Conservation (phyloP, 208 protist genomes). For the Borovskyia barvae region DNA sequence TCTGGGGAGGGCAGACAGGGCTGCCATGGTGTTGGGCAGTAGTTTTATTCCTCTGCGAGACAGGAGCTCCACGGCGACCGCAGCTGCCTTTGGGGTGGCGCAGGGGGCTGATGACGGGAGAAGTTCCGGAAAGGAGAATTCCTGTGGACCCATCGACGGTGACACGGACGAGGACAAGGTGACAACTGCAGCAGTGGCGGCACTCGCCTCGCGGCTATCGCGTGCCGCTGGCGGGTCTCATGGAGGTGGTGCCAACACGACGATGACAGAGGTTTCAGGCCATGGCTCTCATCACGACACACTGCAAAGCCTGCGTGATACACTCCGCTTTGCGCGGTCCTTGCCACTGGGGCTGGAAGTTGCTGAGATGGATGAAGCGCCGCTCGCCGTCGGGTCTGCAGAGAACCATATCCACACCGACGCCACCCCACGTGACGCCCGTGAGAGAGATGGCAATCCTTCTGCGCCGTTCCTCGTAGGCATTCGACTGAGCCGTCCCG, state of each 20-base stretch:
- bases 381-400: too few relatives aligned
- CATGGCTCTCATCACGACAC: constrained; percentile 1
- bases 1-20: constrained; percentile 37
- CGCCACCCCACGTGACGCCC: too few relatives aligned
- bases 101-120: too few relatives aligned
- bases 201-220: constrained; percentile 5
- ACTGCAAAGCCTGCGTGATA: constrained; percentile 21
- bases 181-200: not conserved
- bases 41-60: too few relatives aligned
- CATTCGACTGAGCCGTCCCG: too few relatives aligned
- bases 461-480: too few relatives aligned
- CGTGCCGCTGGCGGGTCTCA: not conserved
- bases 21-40: constrained; percentile 47
- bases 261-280: not conserved
- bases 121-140: too few relatives aligned
- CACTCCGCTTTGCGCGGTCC: constrained; percentile 8
- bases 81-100: too few relatives aligned
- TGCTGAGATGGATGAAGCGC: not conserved
- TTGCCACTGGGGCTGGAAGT: not conserved
- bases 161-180: not conserved
- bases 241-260: constrained; percentile 1
- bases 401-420: too few relatives aligned
- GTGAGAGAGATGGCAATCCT: too few relatives aligned
- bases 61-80: too few relatives aligned
- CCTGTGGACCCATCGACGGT: not conserved